Percentiles rank a stretch among this genome's conserved stretches.
phyloP scores from a whole-genome alignment of 495 filamentous ascomycete genomes.

The Annulohypoxylon maeteangense region DNA sequence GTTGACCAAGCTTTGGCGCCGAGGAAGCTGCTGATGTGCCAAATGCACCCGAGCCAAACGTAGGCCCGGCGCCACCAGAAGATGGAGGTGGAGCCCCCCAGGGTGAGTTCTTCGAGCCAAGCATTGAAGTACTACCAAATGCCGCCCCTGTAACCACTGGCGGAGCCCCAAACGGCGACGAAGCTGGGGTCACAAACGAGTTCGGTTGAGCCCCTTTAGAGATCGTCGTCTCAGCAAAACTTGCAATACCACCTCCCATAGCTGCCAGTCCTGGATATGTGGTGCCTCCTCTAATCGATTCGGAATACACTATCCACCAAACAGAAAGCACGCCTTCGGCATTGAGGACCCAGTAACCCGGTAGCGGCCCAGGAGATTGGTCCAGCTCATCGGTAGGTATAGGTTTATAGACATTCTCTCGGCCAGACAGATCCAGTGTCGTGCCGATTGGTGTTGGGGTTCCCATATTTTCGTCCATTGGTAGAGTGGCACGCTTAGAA shows the following conservation, averaged over 20 bases:
- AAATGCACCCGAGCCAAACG: slow-evolving; percentile 55
- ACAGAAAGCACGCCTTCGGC: slow-evolving; percentile 84
- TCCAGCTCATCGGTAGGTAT: slow-evolving; percentile 79
- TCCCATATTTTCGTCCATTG: slow-evolving; percentile 67
- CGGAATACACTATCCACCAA: slow-evolving; percentile 93
- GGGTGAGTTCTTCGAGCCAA: slow-evolving; percentile 55
- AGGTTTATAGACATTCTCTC: slow-evolving; percentile 79
- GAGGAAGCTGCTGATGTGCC: slow-evolving; percentile 61
- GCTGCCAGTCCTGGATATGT: slow-evolving; percentile 76
- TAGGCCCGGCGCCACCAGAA: slow-evolving; percentile 45
- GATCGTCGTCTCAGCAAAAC: slow-evolving; percentile 38
- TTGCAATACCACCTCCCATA: slow-evolving; percentile 46
- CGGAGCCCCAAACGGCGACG: slow-evolving; percentile 50
- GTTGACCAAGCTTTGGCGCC: slow-evolving; percentile 54
- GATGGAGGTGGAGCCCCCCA: slow-evolving; percentile 48
- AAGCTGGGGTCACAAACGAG: slow-evolving; percentile 29
- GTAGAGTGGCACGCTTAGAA: slow-evolving; percentile 78
- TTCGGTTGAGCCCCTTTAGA: slow-evolving; percentile 48
- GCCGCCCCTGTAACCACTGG: slow-evolving; percentile 32
- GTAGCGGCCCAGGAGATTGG: slow-evolving; percentile 80
- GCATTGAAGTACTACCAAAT: slow-evolving; percentile 53
- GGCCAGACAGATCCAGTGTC: slow-evolving; percentile 82
- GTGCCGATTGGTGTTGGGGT: slow-evolving; percentile 86
- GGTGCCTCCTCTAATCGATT: slow-evolving; percentile 78
- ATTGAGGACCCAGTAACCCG: slow-evolving; percentile 86